These are phyloP conservation scores for Odonthalia washingtoniensis DNA, from an alignment of 31 red algal species.

Conservation along the genomic window DNA sequence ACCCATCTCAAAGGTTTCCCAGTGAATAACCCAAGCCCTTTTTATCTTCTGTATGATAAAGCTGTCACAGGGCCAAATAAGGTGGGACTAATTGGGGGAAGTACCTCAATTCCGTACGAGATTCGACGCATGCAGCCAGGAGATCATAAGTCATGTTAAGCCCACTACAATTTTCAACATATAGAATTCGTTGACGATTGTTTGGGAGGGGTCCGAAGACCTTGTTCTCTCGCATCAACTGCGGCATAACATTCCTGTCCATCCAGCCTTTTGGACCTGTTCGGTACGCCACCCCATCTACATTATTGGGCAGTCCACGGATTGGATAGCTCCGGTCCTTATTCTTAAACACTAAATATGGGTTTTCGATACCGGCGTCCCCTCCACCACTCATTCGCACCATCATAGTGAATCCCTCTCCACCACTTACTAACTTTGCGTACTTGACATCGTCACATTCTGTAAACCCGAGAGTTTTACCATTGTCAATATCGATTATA, in stretches of 20 bases:
- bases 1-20: neutral
- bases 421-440: constrained; percentile 7
- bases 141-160: constrained; percentile 11
- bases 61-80: too few species aligned
- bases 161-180: constrained; percentile 40
- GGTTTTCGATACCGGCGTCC: neutral
- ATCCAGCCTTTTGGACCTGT: too few species aligned
- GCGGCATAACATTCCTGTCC: too few species aligned
- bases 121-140: neutral
- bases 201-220: constrained; percentile 7
- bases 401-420: constrained; percentile 50
- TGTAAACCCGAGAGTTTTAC: constrained; percentile 8
- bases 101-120: constrained; percentile 21
- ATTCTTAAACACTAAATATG: constrained; percentile 18
- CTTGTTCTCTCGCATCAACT: constrained; percentile 10
- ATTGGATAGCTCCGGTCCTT: too few species aligned
- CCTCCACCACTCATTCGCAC: constrained; percentile 16
- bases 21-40: neutral
- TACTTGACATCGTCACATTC: neutral
- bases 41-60: neutral
- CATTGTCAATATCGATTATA: constrained; percentile 42
- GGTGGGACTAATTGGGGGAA: constrained; percentile 18
- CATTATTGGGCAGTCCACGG: too few species aligned
- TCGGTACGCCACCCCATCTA: too few species aligned
- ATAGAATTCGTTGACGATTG: constrained; percentile 14